phyloP scores from a whole-genome alignment of 2,329 filamentous ascomycete species.

The Chaetomium olivaceum region DNA sequence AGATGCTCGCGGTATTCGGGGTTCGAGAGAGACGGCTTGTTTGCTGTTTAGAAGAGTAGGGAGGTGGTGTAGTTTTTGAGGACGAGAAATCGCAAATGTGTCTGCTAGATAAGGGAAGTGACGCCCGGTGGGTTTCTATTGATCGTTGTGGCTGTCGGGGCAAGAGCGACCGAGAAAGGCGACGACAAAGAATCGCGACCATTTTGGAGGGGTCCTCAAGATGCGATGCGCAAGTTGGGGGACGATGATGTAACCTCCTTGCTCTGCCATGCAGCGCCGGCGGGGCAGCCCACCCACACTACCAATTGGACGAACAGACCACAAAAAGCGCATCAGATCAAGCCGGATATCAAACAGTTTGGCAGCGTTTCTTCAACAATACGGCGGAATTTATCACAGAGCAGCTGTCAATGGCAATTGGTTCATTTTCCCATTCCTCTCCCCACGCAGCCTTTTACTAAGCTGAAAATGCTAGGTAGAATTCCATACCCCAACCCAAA shows the following conservation, averaged over 20 bases:
- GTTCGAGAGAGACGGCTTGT: neutral
- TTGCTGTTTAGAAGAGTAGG: neutral
- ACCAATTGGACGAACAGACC: constrained; percentile 1
- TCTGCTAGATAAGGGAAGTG: neutral
- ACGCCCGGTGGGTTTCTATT: no score
- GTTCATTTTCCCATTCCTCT: constrained; percentile 37
- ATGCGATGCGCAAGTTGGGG: neutral
- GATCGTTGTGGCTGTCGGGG: neutral
- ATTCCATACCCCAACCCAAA: constrained; percentile 33
- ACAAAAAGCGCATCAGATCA: neutral
- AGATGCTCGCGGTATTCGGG: neutral
- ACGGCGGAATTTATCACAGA: neutral
- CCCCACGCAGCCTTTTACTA: constrained; percentile 33
- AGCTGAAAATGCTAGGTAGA: constrained; percentile 35
- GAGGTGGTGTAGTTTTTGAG: neutral
- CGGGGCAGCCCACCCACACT: constrained; percentile 14
- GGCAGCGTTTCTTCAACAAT: neutral
- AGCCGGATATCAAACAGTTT: neutral
- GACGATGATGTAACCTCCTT: constrained; percentile 29
- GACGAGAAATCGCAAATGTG: neutral
- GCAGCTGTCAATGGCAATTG: constrained; percentile 31
- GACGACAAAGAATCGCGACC: constrained; percentile 1
- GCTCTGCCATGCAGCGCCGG: constrained; percentile 9
- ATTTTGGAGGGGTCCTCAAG: constrained; percentile 13
- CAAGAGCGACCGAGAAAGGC: neutral